Percentiles rank a stretch among this genome's conserved stretches.
phyloP scores from a whole-genome alignment of 2,329 filamentous ascomycete species.

The Botrytis squamosa region DNA sequence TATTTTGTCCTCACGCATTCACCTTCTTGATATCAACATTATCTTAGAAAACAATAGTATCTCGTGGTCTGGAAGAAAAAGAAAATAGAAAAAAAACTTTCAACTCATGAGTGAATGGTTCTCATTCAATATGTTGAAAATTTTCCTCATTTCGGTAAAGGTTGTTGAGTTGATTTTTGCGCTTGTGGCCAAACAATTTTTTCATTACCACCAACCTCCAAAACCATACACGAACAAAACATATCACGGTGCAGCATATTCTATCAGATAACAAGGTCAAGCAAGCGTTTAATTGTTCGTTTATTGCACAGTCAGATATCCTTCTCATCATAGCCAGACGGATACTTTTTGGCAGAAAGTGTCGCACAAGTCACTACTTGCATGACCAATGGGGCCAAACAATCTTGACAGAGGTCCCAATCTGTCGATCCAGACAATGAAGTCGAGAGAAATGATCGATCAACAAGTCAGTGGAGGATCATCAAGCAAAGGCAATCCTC shows the following conservation, averaged over 20 bases:
- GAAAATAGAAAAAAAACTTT: no score
- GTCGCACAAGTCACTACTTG: not conserved
- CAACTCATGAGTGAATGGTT: not conserved
- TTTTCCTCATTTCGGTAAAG: not conserved
- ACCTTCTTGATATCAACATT: no score
- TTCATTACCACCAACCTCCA: not conserved
- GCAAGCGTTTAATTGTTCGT: not conserved
- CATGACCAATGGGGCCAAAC: not conserved
- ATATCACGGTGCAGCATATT: not conserved
- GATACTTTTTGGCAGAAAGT: not conserved
- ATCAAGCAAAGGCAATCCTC: constrained; percentile 55
- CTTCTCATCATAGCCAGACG: no score
- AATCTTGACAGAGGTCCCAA: constrained; percentile 38
- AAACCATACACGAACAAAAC: no score
- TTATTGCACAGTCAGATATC: not conserved
- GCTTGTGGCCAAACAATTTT: not conserved
- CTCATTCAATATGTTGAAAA: not conserved
- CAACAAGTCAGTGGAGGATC: constrained; percentile 61
- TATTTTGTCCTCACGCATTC: no score
- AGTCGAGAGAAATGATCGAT: constrained; percentile 84
- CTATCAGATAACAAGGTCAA: not conserved
- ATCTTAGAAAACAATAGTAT: no score
- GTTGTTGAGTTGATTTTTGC: not conserved
- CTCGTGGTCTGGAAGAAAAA: not conserved
- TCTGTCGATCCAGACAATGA: constrained; percentile 37